Conservation (phyloP, 345 rosid species). For the Odontarrhena argentea region DNA sequence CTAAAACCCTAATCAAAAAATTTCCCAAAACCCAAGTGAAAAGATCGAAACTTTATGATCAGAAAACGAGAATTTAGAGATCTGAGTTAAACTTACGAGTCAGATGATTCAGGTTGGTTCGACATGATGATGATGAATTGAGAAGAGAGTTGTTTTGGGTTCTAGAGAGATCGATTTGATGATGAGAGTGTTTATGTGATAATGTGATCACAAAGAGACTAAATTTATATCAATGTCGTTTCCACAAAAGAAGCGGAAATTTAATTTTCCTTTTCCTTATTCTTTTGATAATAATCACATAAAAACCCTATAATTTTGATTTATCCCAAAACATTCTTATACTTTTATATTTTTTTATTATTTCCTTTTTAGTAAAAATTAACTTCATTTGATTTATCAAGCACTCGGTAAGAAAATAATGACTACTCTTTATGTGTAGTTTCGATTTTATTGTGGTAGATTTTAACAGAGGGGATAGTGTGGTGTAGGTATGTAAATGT, state of each 20-base stretch:
- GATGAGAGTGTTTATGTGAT: background rate
- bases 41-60: conserved; percentile 12
- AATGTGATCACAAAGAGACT: conserved; percentile 34
- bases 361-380: too few relatives aligned
- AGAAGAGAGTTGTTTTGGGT: conserved; percentile 6
- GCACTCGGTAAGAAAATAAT: background rate
- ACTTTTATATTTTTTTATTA: background rate
- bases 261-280: conserved; percentile 15
- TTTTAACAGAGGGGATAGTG: background rate
- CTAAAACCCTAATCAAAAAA: background rate
- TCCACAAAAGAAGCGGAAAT: conserved; percentile 42
- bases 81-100: conserved; percentile 62
- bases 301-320: background rate
- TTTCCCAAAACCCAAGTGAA: background rate
- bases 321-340: background rate
- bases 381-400: background rate
- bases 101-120: conserved; percentile 81
- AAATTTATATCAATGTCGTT: conserved; percentile 34
- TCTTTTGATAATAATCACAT: background rate
- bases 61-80: conserved; percentile 31
- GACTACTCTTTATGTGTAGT: too few relatives aligned
- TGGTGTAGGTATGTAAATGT: background rate
- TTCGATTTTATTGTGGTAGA: background rate
- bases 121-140: conserved; percentile 48
- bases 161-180: conserved; percentile 26